Evolutionary conservation across 805 yeast species (phyloP), one percentile per base, ranked within the genome.

Genomic region (Nakazawaea populi): DNA sequence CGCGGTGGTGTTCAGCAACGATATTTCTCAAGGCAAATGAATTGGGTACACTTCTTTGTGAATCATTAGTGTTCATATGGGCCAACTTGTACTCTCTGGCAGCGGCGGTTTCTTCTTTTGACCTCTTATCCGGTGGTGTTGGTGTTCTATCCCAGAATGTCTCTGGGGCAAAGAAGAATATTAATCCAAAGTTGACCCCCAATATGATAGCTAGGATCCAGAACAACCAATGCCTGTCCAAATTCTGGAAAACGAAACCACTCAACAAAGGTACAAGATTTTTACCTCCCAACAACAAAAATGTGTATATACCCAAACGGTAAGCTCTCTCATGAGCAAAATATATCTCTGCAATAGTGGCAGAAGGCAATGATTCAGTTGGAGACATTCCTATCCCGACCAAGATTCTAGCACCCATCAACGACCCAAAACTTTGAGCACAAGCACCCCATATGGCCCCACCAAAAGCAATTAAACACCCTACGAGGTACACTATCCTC

Each of bases 81-180:
- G 59, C 56, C 37, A 53, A 51, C n/a, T 59, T 56, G 14, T 71
- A 60, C 37, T 62, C 67, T 53, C 70, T 65, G 1, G 83, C 85
- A 24, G 67, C 67, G 44, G 66, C 66, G 2, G 82, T 69, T 61
- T 80, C 86, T 49, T 65, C 62, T 24, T 65, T 56, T 4, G 81
- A 75, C 53, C 78, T 64, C 56, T 76, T 74, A 55, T 68, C 69
- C 14, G 76, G 77, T 1, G 76, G 77, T 1, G 70, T 68, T 5
- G 84, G 83, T 1, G 76, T 60, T 51, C 87, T 68, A 52, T 76
- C 79, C 83, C 83, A 81, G 63, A 77, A 81, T 1, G 87, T 82
- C 52, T 82, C 87, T 3, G 86, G 87, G 24, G 79, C 85, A 59
- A 80, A 80, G 10, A 81, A 58, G 51, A 72, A 74, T 11, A 79